Conservation (phyloP, 441 rosid genomes). For the Pelargonium exstipulatum region DNA sequence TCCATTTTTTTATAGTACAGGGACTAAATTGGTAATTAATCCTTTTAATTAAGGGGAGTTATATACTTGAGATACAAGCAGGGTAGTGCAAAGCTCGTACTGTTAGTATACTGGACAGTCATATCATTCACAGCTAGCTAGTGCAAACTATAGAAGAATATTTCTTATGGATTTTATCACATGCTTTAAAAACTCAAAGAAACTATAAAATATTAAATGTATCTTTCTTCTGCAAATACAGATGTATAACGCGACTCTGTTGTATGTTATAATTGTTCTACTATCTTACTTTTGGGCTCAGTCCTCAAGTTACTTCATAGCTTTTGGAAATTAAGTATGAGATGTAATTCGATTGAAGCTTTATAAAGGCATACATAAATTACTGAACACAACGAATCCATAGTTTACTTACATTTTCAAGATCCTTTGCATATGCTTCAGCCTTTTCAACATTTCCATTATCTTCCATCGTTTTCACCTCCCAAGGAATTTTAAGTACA, state of each 20-base stretch:
- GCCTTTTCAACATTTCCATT: slow-evolving; percentile 60
- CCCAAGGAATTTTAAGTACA: slow-evolving; percentile 28
- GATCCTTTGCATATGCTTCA: slow-evolving; percentile 71
- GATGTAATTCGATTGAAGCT: not conserved
- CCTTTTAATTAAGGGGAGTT: not conserved
- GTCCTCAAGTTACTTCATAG: not conserved
- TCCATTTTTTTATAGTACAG: too few species aligned
- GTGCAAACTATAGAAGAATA: not conserved
- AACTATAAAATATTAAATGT: not conserved
- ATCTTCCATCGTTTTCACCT: slow-evolving; percentile 39
- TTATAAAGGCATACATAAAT: not conserved
- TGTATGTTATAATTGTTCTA: not conserved
- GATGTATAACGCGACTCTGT: not conserved
- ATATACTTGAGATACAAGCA: not conserved
- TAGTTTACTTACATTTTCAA: slow-evolving; percentile 58
- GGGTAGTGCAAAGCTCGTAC: not conserved
- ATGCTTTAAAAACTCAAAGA: not conserved
- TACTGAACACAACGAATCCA: not conserved
- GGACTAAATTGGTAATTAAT: too few species aligned
- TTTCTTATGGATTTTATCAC: not conserved
- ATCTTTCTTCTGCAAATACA: not conserved
- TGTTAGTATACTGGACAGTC: not conserved
- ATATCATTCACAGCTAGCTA: not conserved
- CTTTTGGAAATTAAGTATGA: not conserved
- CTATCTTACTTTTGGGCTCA: not conserved